Evolutionary conservation across 1,139 yeast genomes (phyloP).

Genomic region (Scheffersomyces parashehatae): DNA sequence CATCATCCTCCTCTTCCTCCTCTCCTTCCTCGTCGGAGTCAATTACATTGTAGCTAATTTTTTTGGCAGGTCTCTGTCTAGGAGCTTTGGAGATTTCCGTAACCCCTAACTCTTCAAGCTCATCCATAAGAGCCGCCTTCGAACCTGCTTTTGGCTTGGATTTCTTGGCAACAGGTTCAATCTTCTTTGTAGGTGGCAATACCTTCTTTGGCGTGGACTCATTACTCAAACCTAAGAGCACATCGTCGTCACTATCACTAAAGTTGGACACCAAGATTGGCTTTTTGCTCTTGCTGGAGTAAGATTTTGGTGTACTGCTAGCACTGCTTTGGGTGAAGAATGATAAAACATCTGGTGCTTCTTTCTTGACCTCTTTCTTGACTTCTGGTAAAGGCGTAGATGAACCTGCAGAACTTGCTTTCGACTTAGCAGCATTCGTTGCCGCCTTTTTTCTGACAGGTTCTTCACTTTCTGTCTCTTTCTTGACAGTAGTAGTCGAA

Average conservation of each 20-base stretch:
- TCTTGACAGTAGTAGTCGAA: slow-evolving; percentile 3
- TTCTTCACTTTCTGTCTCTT: slow-evolving; percentile 13
- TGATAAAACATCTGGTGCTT: slow-evolving; percentile 18
- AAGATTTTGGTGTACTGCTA: slow-evolving; percentile 8
- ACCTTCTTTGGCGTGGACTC: background rate
- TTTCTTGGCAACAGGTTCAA: background rate
- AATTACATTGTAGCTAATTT: slow-evolving; percentile 13
- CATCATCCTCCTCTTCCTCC: slow-evolving; percentile 1
- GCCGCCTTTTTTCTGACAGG: slow-evolving; percentile 13
- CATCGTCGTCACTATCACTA: slow-evolving; percentile 39
- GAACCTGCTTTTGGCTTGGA: slow-evolving; percentile 9
- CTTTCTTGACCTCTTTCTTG: slow-evolving; percentile 6
- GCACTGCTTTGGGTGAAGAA: slow-evolving; percentile 14
- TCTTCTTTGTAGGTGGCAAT: background rate
- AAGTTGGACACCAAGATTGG: slow-evolving; percentile 17
- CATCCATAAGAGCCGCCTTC: slow-evolving; percentile 16
- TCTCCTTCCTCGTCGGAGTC: slow-evolving; percentile 11
- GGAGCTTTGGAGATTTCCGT: slow-evolving; percentile 11
- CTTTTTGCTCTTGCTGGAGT: slow-evolving; percentile 8
- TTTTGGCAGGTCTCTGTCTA: slow-evolving; percentile 6
- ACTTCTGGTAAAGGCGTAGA: background rate
- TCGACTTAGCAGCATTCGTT: slow-evolving; percentile 5
- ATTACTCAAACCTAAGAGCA: slow-evolving; percentile 16
- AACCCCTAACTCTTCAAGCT: slow-evolving; percentile 22
- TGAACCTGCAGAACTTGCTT: slow-evolving; percentile 1